Conservation (phyloP, 2,329 filamentous ascomycete species). For the Stemphylium beticola region DNA sequence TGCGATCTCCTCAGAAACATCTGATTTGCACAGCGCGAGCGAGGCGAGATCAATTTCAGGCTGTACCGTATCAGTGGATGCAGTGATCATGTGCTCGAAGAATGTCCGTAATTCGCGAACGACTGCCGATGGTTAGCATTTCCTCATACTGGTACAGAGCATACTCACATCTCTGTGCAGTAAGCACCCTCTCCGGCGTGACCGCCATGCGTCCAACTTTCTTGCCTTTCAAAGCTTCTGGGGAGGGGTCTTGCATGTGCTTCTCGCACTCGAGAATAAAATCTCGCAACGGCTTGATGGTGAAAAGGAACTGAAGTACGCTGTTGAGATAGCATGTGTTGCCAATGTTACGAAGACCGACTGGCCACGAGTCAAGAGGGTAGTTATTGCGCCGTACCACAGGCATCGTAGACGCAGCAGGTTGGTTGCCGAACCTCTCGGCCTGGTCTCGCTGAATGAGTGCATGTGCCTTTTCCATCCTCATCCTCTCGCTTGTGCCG, state of each 20-base stretch:
- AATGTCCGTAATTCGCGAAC: slow-evolving; percentile 73
- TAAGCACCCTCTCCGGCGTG: slow-evolving; percentile 62
- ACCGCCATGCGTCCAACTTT: slow-evolving; percentile 77
- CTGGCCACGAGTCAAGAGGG: slow-evolving; percentile 66
- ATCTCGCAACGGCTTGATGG: slow-evolving; percentile 79
- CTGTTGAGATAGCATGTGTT: slow-evolving; percentile 99
- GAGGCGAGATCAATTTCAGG: slow-evolving; percentile 81
- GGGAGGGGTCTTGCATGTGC: slow-evolving; percentile 70
- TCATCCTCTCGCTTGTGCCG: slow-evolving; percentile 53
- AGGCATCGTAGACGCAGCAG: slow-evolving; percentile 15
- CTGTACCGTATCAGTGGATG: slow-evolving; percentile 66
- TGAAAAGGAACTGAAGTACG: slow-evolving; percentile 93
- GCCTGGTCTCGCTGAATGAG: slow-evolving; percentile 50
- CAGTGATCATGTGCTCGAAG: slow-evolving; percentile 73
- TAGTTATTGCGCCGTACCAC: slow-evolving; percentile 30
- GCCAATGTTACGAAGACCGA: slow-evolving; percentile 89
- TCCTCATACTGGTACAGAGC: slow-evolving; percentile 46
- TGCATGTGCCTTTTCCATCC: slow-evolving; percentile 55
- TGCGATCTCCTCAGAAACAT: slow-evolving; percentile 44
- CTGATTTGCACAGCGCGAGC: slow-evolving; percentile 71
- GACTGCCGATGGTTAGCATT: slow-evolving; percentile 58
- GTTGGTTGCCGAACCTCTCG: slow-evolving; percentile 27
- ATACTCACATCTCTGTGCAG: slow-evolving; percentile 75
- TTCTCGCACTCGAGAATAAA: slow-evolving; percentile 79
- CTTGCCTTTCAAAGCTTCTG: slow-evolving; percentile 68